Base-by-base conservation (phyloP, 2,329 filamentous ascomycete species). In the Berkeleyomyces rouxiae region DNA sequence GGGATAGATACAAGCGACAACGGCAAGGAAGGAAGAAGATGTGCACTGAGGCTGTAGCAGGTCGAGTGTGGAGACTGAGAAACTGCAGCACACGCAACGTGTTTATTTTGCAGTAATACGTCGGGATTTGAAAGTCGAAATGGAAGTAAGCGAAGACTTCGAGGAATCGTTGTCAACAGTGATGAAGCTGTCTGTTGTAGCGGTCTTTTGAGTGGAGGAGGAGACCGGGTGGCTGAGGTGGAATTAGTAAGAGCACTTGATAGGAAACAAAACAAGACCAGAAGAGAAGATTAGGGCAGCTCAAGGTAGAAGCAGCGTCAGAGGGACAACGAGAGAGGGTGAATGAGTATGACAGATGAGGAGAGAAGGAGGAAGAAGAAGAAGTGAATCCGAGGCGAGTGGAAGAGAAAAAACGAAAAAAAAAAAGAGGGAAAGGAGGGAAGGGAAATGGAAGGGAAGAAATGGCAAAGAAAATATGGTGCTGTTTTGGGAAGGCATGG, bases 111-210 rank as follows among this genome's bases (percentile, higher is more conserved):
- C 39, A 40, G 39, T n/a, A n/a, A 60, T 42, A 53, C 49, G 43
- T 53, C 47, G 58, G 57, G 42, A 47, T n/a, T 64, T 67, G 66
- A 68, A 69, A 67, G 67, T 65, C 67, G 70, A 67, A 67, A 70
- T 70, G 31, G 58, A 59, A 40, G 33, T 23, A 66, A 68, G 67
- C 67, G 68, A 68, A 69, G 33, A 33, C 49, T 36, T 39, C 31
- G 46, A 49, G 37, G 46, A 53, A 31, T 51, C 44, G 36, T 36
- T n/a, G 16, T 46, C 36, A 47, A 60, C 23, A 58, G 39, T 37
- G 49, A 53, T 37, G 49, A 36, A 23, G 46, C 46, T 33, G 23
- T 23, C 68, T 67, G 65, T 68, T 67, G 68, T 65, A 3, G 23
- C 40, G 36, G 62, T 61, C 53, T 61, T 58, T 42, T 57, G 31